Evolutionary conservation across 2,329 filamentous ascomycete species (phyloP).

Genomic region (Niveomyces coronatus): DNA sequence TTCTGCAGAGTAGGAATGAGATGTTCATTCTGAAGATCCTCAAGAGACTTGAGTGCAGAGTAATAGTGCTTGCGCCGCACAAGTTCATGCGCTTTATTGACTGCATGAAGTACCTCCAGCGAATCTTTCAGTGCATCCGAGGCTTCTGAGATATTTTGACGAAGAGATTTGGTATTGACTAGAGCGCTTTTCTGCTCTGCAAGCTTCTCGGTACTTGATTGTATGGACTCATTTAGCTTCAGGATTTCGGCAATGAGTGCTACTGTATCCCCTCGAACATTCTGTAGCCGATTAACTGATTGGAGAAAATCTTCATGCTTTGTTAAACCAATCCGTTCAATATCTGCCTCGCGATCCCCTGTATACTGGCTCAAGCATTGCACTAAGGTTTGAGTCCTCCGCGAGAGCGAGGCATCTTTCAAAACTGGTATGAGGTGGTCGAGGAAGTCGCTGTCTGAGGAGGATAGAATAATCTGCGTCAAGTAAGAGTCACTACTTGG

Average conservation of each 20-base stretch:
- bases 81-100: constrained; percentile 89
- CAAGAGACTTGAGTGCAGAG: constrained; percentile 81
- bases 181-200: constrained; percentile 90
- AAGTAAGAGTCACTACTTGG: too few species aligned
- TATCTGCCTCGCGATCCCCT: constrained; percentile 77
- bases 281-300: constrained; percentile 89
- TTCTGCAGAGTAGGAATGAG: constrained; percentile 61
- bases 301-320: constrained; percentile 95
- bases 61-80: constrained; percentile 93
- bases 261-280: constrained; percentile 83
- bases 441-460: constrained; percentile 86
- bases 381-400: constrained; percentile 61
- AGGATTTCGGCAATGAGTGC: constrained; percentile 83
- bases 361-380: constrained; percentile 65
- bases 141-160: constrained; percentile 92
- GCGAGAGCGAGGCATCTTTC: constrained; percentile 74
- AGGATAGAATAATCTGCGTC: constrained; percentile 76
- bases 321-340: constrained; percentile 86
- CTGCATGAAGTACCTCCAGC: constrained; percentile 79
- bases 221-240: constrained; percentile 86
- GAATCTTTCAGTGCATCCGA: constrained; percentile 83
- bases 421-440: constrained; percentile 92
- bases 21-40: constrained; percentile 93
- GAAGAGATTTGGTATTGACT: constrained; percentile 82
- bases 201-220: constrained; percentile 86